phyloP scores from a whole-genome alignment of 1,284 basidiomycete genomes.

The Ceratobasidium sp. region DNA sequence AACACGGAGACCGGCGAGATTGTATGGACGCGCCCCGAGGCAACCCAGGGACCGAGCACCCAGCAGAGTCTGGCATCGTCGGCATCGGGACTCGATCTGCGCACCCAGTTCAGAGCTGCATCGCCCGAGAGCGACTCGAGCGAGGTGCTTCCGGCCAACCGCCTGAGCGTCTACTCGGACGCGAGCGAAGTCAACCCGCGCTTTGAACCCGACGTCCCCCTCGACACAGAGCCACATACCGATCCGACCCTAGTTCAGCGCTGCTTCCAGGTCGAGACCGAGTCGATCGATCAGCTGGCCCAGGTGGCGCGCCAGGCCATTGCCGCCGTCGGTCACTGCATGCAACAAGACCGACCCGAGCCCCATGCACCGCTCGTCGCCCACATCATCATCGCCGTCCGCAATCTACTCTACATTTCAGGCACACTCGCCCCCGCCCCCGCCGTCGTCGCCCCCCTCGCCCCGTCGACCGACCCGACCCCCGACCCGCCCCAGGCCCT shows the following conservation, averaged over 20 bases:
- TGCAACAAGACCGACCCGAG: slow-evolving; percentile 21
- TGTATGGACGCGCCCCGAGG: slow-evolving; percentile 66
- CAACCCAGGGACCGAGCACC: slow-evolving; percentile 15
- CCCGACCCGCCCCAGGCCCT: slow-evolving; percentile 12
- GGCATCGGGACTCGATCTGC: slow-evolving; percentile 24
- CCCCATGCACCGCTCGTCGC: slow-evolving; percentile 56
- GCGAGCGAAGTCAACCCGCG: slow-evolving; percentile 73
- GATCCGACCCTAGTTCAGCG: slow-evolving; percentile 59
- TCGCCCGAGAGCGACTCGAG: slow-evolving; percentile 45
- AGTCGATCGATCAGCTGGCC: slow-evolving; percentile 66
- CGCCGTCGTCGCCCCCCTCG: slow-evolving; percentile 15
- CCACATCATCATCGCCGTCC: slow-evolving; percentile 70
- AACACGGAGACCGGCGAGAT: slow-evolving; percentile 74
- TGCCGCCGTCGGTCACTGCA: slow-evolving; percentile 61
- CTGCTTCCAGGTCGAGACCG: slow-evolving; percentile 60
- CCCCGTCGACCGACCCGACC: not conserved
- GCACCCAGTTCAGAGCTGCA: slow-evolving; percentile 3
- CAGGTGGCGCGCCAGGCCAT: slow-evolving; percentile 65
- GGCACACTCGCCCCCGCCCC: slow-evolving; percentile 41
- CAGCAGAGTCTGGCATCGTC: slow-evolving; percentile 33
- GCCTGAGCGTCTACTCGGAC: slow-evolving; percentile 74
- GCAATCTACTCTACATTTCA: slow-evolving; percentile 48
- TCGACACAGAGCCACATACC: slow-evolving; percentile 25
- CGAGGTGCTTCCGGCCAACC: slow-evolving; percentile 47
- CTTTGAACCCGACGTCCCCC: slow-evolving; percentile 5